These are phyloP conservation scores for Candida anglica DNA, from an alignment of 805 yeast species.

Conservation along the genomic window DNA sequence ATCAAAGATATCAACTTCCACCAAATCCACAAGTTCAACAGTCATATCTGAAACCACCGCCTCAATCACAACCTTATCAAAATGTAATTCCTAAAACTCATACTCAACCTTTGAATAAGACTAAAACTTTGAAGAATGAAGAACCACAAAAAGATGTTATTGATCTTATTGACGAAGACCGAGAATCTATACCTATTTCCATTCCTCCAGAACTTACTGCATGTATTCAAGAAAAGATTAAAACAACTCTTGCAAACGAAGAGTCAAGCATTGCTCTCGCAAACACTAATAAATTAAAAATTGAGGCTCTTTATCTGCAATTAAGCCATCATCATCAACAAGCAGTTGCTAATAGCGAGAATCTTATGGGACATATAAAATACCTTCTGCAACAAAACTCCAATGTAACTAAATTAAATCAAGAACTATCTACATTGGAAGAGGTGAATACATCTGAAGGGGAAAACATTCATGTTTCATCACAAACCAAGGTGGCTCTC, in stretches of 20 bases:
- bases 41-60: background rate
- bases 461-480: conserved; percentile 10
- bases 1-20: background rate
- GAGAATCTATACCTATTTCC: background rate
- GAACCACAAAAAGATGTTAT: background rate
- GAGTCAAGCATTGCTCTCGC: background rate
- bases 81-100: background rate
- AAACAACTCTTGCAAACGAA: too few relatives aligned
- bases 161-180: conserved; percentile 1
- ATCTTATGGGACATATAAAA: conserved; percentile 24
- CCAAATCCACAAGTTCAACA: conserved; percentile 1
- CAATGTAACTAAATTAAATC: conserved; percentile 18
- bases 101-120: background rate
- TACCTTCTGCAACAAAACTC: conserved; percentile 24
- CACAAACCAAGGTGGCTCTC: conserved; percentile 9
- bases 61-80: background rate
- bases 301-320: conserved; percentile 27
- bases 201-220: too few relatives aligned
- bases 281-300: conserved; percentile 10
- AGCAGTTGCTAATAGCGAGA: conserved; percentile 31
- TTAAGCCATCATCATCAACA: conserved; percentile 30
- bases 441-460: conserved; percentile 17
- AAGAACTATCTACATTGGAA: conserved; percentile 20
- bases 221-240: too few relatives aligned
- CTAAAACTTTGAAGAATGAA: background rate